Evolutionary conservation across 2,329 filamentous ascomycete species (phyloP).

Genomic region (Clarireedia paspali): DNA sequence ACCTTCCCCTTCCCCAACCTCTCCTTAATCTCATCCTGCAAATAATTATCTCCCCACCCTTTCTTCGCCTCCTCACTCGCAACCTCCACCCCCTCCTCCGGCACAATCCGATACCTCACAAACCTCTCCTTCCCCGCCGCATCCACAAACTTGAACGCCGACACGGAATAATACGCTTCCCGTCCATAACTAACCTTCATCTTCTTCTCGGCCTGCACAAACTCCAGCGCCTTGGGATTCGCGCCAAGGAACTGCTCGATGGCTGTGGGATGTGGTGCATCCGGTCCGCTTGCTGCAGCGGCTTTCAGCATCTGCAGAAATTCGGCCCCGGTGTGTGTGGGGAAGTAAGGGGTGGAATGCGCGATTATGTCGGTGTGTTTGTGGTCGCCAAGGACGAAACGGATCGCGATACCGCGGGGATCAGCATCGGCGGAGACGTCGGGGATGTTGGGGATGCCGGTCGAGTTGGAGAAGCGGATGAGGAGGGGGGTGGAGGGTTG

Average conservation of each 20-base stretch:
- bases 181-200: conserved; percentile 40
- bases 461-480: conserved; percentile 43
- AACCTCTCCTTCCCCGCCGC: conserved; percentile 35
- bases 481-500: conserved; percentile 35
- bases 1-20: conserved; percentile 29
- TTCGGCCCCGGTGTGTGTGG: conserved; percentile 43
- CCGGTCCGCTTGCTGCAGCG: conserved; percentile 25
- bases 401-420: conserved; percentile 41
- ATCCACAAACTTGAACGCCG: conserved; percentile 40
- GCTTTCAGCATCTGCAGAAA: conserved; percentile 43
- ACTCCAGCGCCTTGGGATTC: conserved; percentile 40
- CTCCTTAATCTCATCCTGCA: conserved; percentile 40
- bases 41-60: conserved; percentile 35
- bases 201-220: conserved; percentile 42
- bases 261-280: conserved; percentile 6
- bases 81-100: conserved; percentile 35
- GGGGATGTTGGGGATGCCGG: conserved; percentile 42
- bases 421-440: conserved; percentile 40
- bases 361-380: conserved; percentile 49
- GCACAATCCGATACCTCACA: conserved; percentile 42
- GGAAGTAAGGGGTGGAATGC: conserved; percentile 46
- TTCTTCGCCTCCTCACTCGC: conserved; percentile 33
- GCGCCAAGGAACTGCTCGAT: conserved; percentile 36
- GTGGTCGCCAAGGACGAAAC: conserved; percentile 39
- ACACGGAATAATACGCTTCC: conserved; percentile 41